Conservation (phyloP, 805 yeast genomes). For the Yamadazyma paraphyllophila region DNA sequence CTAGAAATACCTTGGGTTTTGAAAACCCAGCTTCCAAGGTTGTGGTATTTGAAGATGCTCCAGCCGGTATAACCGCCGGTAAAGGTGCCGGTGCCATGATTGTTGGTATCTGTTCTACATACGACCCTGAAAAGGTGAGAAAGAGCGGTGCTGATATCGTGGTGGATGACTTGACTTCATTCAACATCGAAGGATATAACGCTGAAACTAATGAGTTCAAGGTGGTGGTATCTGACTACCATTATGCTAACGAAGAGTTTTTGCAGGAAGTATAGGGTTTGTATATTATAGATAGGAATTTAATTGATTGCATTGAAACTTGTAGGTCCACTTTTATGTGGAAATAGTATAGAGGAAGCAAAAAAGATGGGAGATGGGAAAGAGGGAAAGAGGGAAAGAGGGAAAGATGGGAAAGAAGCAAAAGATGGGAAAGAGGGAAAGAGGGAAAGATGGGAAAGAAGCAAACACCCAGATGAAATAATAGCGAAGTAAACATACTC, state of each 20-base stretch:
- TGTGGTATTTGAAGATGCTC: slow-evolving; percentile 86
- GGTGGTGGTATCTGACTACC: slow-evolving; percentile 40
- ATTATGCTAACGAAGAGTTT: slow-evolving; percentile 42
- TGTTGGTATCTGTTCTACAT: slow-evolving; percentile 81
- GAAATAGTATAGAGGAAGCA: no score
- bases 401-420: no score
- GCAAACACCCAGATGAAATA: no score
- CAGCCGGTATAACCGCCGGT: slow-evolving; percentile 84
- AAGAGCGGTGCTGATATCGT: slow-evolving; percentile 80
- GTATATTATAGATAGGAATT: neutral
- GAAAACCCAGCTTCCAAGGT: slow-evolving; percentile 34
- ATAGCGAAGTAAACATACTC: no score
- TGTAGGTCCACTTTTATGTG: no score
- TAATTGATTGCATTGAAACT: neutral
- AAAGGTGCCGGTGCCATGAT: slow-evolving; percentile 79
- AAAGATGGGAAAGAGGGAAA: no score
- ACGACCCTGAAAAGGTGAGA: slow-evolving; percentile 64
- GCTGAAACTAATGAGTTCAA: slow-evolving; percentile 42
- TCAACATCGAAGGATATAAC: slow-evolving; percentile 56
- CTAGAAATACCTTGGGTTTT: slow-evolving; percentile 48
- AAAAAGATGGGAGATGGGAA: no score
- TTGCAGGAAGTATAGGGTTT: slow-evolving; percentile 21
- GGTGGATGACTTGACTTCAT: slow-evolving; percentile 66
- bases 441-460: no score
- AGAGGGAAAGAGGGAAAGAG: no score